Evolutionary conservation across 345 rosid species (phyloP), one percentile per base, ranked within the genome.

Genomic region (Syzygium oleosum): DNA sequence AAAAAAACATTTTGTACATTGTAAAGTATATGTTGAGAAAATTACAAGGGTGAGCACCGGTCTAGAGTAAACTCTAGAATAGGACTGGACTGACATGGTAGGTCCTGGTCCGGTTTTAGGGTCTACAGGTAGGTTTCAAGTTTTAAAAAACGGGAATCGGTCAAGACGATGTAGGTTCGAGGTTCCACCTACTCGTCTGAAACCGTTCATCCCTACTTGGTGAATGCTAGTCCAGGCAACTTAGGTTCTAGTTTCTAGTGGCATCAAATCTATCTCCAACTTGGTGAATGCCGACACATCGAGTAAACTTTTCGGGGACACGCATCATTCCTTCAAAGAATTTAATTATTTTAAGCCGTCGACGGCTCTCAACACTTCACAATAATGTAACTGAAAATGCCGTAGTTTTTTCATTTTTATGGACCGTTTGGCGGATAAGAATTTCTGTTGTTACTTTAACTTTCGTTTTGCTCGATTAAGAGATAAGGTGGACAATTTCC

Each of bases 121-220:
- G 11, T 58, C 0, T 58, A 5, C 14, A 58, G 25, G 7, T 58
- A 58, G 2, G 27, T 59, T 59, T 14, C 65, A 59, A 59, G 27
- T 6, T 12, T 31, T 7, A 2, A 0, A 61, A 61, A n/a, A 5
- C 5, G 68, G 9, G 17, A 27, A 61, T n/a, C 34, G 5, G 13
- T 6, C 2, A 27, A n/a, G 34, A n/a, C 17, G n/a, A 61, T 13
- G 3, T 61, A 3, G 25, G 17, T n/a, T 6, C 12, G 13, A 5
- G 2, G 73, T 61, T 61, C 0, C 4, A 52, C 54, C 6, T 14
- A 61, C 19, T 0, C 0, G 2, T 6, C 15, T n/a, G 0, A 4
- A 61, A 61, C 9, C 2, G 1, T 13, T 61, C 8, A n/a, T n/a
- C 13, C 6, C 3, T 61, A 5, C 38, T n/a, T 0, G 3, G 1